Conservation (phyloP, 305 asterid species). For the Solanum hybrid region DNA sequence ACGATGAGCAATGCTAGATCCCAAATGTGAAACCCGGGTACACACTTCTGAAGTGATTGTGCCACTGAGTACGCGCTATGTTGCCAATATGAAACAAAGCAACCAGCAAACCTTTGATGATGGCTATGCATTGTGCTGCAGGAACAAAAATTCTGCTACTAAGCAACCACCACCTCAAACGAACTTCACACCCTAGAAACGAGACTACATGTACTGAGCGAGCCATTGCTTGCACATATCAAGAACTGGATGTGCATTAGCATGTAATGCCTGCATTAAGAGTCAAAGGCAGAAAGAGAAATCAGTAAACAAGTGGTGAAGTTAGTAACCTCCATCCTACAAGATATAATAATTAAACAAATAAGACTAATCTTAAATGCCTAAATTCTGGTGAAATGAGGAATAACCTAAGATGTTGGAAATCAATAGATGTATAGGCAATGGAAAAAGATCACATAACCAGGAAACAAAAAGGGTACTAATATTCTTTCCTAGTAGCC, state of each 20-base stretch:
- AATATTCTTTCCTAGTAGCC: background rate
- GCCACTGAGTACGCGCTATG: background rate
- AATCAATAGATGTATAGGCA: background rate
- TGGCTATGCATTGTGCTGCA: background rate
- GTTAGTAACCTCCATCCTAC: background rate
- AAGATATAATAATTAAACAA: background rate
- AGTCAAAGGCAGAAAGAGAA: background rate
- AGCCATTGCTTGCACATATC: slow-evolving; percentile 99
- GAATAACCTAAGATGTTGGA: background rate
- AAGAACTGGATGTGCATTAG: slow-evolving; percentile 94
- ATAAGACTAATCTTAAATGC: background rate
- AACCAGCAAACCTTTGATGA: background rate
- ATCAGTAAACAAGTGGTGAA: background rate
- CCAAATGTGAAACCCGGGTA: background rate
- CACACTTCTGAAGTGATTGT: background rate
- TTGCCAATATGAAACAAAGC: background rate
- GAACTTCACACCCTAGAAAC: slow-evolving; percentile 6
- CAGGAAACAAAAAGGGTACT: background rate
- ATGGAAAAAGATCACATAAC: background rate
- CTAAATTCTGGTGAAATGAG: background rate
- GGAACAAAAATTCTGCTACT: background rate
- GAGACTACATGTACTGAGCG: slow-evolving; percentile 76
- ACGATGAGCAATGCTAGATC: background rate
- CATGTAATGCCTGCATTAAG: slow-evolving; percentile 75
- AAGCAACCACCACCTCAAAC: slow-evolving; percentile 17